Percentiles rank a stretch among this genome's conserved stretches.
phyloP scores from a whole-genome alignment of 768 basidiomycete species.

The Gyrodon lividus region DNA sequence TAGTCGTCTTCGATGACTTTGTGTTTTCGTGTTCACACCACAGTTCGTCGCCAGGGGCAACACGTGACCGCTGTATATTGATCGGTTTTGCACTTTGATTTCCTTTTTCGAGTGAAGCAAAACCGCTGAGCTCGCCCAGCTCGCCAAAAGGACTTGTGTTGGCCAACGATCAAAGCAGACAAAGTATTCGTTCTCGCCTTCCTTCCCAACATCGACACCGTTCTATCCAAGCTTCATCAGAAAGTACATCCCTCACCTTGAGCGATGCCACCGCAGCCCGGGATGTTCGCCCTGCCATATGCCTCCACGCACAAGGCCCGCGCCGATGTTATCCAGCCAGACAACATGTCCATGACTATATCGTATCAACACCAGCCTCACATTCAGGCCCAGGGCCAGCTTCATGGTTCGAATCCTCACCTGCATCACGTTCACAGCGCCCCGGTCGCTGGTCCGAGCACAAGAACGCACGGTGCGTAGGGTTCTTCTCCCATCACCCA shows the following conservation, averaged over 20 bases:
- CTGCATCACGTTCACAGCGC: slow-evolving; percentile 39
- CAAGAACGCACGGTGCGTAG: slow-evolving; percentile 41
- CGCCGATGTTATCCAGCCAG: slow-evolving; percentile 30
- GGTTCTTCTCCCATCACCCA: not conserved
- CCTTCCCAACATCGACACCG: not conserved
- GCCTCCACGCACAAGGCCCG: slow-evolving; percentile 46
- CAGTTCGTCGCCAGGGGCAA: too few species aligned
- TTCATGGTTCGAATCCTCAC: slow-evolving; percentile 23
- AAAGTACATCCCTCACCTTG: not conserved
- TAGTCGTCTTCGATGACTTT: too few species aligned
- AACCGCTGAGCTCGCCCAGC: too few species aligned
- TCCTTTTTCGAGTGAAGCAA: slow-evolving; percentile 19
- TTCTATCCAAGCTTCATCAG: not conserved
- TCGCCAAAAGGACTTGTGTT: too few species aligned
- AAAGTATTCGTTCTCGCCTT: not conserved
- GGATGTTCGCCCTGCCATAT: slow-evolving; percentile 63
- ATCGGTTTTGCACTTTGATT: slow-evolving; percentile 10
- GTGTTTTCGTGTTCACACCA: too few species aligned
- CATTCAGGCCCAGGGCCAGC: slow-evolving; percentile 7
- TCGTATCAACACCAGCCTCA: slow-evolving; percentile 10
- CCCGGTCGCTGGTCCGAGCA: slow-evolving; percentile 42
- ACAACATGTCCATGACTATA: slow-evolving; percentile 15
- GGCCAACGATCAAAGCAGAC: not conserved
- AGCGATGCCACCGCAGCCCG: slow-evolving; percentile 67
- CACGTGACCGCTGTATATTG: not conserved